Evolutionary conservation across 202 grass and related monocot genomes (phyloP).

Genomic region (Sporobolus alterniflorus): DNA sequence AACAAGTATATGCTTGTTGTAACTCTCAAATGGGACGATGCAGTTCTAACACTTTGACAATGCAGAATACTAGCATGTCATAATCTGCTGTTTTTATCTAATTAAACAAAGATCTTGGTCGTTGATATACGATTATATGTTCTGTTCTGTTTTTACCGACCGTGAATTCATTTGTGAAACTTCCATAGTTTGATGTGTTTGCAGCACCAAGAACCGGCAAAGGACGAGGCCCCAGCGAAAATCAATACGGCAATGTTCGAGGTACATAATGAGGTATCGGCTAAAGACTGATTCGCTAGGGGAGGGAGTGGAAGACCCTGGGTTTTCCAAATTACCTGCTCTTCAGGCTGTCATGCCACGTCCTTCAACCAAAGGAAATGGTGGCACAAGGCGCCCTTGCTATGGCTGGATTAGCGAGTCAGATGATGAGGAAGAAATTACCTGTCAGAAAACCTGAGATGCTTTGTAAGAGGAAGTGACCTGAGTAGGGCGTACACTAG

Average conservation of each 20-base stretch:
- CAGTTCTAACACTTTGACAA: neutral
- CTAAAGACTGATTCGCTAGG: neutral
- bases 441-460: neutral
- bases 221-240: neutral
- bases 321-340: neutral
- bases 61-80: neutral
- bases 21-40: neutral
- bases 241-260: neutral
- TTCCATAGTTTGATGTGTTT: neutral
- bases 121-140: neutral
- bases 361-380: neutral
- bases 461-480: neutral
- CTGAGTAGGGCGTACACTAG: no score
- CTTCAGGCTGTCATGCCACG: neutral
- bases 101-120: neutral
- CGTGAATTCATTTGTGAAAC: neutral
- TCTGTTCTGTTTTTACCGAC: constrained; percentile 5
- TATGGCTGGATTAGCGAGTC: constrained; percentile 38
- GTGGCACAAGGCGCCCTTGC: neutral
- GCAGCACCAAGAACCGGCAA: constrained; percentile 21
- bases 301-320: constrained; percentile 2
- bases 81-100: neutral
- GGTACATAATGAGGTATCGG: constrained; percentile 10
- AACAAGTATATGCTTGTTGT: neutral
- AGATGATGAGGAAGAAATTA: constrained; percentile 26